Evolutionary conservation across 306 rosid genomes (phyloP).

Genomic region (Echinosophora koreensis): DNA sequence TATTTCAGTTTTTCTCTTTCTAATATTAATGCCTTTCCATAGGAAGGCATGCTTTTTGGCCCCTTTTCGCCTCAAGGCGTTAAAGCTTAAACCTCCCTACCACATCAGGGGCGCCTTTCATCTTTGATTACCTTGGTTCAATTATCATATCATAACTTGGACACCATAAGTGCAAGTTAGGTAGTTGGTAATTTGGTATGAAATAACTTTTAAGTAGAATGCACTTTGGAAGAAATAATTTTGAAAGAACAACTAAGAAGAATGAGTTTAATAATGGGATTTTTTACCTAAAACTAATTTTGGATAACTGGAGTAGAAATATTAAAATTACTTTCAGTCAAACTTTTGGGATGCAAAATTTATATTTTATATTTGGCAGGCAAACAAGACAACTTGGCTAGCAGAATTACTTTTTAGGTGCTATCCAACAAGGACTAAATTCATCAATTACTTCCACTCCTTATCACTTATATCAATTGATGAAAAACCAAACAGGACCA

Average conservation of each 20-base stretch:
- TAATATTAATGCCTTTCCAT: not conserved
- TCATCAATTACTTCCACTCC: constrained; percentile 2
- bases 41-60: not conserved
- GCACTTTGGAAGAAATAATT: not conserved
- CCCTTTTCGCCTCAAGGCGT: not conserved
- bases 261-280: not conserved
- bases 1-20: not conserved
- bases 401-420: not conserved
- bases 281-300: not conserved
- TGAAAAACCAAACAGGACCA: not conserved
- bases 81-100: not conserved
- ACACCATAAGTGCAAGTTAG: not conserved
- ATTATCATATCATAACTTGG: constrained; percentile 10
- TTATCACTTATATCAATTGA: not conserved
- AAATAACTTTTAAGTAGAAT: not conserved
- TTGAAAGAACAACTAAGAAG: not conserved
- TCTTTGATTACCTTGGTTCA: not conserved
- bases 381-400: not conserved
- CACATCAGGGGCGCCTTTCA: not conserved
- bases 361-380: not conserved
- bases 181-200: not conserved
- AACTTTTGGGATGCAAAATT: not conserved
- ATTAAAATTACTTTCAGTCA: not conserved
- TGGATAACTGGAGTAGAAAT: not conserved
- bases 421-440: not conserved